Percentiles rank a stretch among this genome's conserved stretches.
Conservation (phyloP, 176 grass and related monocot species). For the Musa troglodytarum region DNA sequence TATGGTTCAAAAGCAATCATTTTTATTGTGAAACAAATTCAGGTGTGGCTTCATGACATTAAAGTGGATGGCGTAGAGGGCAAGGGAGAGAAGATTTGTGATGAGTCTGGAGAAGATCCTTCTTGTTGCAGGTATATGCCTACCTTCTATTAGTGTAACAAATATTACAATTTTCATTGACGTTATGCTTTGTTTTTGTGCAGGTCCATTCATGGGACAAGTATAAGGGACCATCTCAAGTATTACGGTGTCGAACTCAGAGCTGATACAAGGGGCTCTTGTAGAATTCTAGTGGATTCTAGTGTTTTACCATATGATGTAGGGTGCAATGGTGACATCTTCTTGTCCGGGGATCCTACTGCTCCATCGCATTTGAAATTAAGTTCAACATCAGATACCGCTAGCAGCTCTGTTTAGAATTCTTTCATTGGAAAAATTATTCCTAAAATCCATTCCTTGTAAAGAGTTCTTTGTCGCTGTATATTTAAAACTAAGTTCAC, state of each 20-base stretch:
- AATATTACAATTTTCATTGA: neutral
- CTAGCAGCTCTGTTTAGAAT: neutral
- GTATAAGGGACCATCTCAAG: slow-evolving; percentile 11
- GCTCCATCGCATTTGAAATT: neutral
- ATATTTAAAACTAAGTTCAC: neutral
- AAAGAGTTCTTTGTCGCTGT: neutral
- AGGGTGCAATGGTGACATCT: slow-evolving; percentile 1
- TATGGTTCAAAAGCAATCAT: neutral
- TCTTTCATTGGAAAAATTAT: neutral
- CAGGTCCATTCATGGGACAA: neutral
- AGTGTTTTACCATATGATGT: neutral
- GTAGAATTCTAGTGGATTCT: slow-evolving; percentile 3
- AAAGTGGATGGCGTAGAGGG: neutral
- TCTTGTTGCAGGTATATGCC: slow-evolving; percentile 63
- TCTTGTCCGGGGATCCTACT: slow-evolving; percentile 10
- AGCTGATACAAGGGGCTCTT: slow-evolving; percentile 10
- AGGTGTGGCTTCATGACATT: slow-evolving; percentile 71
- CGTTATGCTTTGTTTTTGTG: neutral
- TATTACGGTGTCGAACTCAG: neutral
- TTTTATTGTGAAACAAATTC: slow-evolving; percentile 11
- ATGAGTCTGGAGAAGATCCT: slow-evolving; percentile 73
- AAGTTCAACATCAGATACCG: neutral
- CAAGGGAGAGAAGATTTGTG: slow-evolving; percentile 50
- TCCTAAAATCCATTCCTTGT: neutral
- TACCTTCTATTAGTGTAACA: neutral